These are phyloP conservation scores for Ogataea neopini DNA, from an alignment of 805 yeast genomes.

Conservation along the genomic window DNA sequence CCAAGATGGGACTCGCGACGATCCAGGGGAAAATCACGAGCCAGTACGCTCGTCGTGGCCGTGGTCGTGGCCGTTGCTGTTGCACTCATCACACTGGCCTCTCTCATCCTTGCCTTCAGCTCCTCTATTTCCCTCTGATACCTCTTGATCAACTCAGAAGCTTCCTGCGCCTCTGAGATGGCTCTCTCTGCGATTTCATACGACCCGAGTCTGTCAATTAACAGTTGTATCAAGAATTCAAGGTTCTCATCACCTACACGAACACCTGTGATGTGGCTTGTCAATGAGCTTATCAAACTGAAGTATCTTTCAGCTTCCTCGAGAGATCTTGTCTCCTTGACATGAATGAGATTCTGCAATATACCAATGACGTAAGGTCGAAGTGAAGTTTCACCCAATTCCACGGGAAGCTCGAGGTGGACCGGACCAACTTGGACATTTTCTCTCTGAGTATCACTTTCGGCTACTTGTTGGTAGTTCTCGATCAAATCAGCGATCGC, in stretches of 20 bases:
- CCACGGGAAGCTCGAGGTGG: slow-evolving; percentile 34
- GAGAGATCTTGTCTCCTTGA: slow-evolving; percentile 12
- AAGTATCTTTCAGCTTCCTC: slow-evolving; percentile 11
- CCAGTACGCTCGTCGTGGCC: too few species aligned
- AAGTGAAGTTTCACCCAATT: slow-evolving; percentile 9
- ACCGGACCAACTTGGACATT: background rate
- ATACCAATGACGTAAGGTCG: slow-evolving; percentile 9
- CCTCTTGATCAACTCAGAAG: slow-evolving; percentile 36
- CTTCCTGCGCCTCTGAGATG: slow-evolving; percentile 52
- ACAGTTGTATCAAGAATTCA: slow-evolving; percentile 17
- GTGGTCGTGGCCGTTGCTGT: too few species aligned
- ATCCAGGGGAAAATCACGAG: too few species aligned
- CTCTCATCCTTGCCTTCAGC: too few species aligned
- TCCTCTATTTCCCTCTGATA: slow-evolving; percentile 20
- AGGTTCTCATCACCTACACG: slow-evolving; percentile 14
- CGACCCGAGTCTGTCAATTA: slow-evolving; percentile 21
- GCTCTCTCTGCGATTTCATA: slow-evolving; percentile 62
- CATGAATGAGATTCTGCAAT: slow-evolving; percentile 12
- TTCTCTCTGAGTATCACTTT: slow-evolving; percentile 49
- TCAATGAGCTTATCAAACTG: slow-evolving; percentile 13
- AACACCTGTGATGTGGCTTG: slow-evolving; percentile 15
- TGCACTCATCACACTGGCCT: too few species aligned
- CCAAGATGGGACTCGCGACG: too few species aligned
- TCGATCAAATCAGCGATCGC: slow-evolving; percentile 63
- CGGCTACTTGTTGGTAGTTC: slow-evolving; percentile 57